Evolutionary conservation across 2,329 filamentous ascomycete species (phyloP).

Genomic region (Cercospora sp.): DNA sequence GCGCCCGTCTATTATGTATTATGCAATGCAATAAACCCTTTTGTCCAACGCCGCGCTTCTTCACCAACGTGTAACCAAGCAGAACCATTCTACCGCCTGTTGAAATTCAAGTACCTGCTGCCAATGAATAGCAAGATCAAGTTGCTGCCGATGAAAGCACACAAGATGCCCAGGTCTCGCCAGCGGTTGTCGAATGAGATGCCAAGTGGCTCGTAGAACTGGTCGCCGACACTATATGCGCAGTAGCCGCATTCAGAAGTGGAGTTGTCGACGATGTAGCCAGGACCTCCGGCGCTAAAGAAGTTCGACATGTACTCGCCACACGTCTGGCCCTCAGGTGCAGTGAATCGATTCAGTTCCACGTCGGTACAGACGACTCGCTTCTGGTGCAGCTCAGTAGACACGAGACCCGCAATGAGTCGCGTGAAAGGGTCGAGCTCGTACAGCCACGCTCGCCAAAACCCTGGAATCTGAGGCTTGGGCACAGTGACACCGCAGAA

Average conservation of each 20-base stretch:
- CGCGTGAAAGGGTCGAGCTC: slow-evolving; percentile 81
- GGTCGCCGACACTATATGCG: slow-evolving; percentile 73
- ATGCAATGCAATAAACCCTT: background rate
- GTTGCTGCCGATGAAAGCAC: slow-evolving; percentile 76
- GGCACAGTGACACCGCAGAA: slow-evolving; percentile 89
- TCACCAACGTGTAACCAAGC: background rate
- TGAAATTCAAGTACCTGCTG: slow-evolving; percentile 50
- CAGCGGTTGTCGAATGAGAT: slow-evolving; percentile 70
- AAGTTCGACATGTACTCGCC: slow-evolving; percentile 74
- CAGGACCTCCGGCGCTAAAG: slow-evolving; percentile 66
- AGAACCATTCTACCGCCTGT: slow-evolving; percentile 34
- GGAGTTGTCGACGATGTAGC: slow-evolving; percentile 68
- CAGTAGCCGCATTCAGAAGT: slow-evolving; percentile 76
- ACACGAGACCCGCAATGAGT: slow-evolving; percentile 76
- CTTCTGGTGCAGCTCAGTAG: slow-evolving; percentile 70
- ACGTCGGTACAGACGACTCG: slow-evolving; percentile 59
- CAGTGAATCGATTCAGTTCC: slow-evolving; percentile 68
- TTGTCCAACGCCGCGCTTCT: slow-evolving; percentile 1
- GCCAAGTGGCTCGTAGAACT: slow-evolving; percentile 71
- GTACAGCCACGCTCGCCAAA: slow-evolving; percentile 80
- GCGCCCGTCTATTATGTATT: background rate
- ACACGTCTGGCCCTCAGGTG: slow-evolving; percentile 66
- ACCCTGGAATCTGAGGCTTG: slow-evolving; percentile 70
- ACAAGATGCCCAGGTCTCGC: slow-evolving; percentile 78
- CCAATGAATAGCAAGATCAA: slow-evolving; percentile 63